Conservation (phyloP, 345 rosid genomes). For the Hypericum perforatum region DNA sequence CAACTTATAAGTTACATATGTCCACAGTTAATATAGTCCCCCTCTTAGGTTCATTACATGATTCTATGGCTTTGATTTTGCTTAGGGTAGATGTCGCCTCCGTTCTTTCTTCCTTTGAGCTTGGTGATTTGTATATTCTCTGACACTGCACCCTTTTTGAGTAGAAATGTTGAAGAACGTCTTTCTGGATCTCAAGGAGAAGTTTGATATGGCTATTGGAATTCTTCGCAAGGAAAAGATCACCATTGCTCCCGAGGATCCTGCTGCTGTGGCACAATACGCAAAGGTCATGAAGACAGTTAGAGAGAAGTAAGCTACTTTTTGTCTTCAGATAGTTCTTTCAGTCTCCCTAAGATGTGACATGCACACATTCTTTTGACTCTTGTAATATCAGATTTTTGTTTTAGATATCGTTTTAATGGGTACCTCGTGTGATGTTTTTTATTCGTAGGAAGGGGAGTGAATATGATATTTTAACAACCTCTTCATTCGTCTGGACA, state of each 20-base stretch:
- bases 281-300: conserved; percentile 82
- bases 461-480: too few species aligned
- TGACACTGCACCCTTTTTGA: conserved; percentile 6
- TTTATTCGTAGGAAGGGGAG: too few species aligned
- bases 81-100: too few species aligned
- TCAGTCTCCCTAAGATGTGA: neutral
- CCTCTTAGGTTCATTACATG: too few species aligned
- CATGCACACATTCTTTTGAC: conserved; percentile 5
- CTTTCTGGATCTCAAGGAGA: conserved; percentile 73
- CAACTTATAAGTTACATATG: too few species aligned
- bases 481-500: too few species aligned
- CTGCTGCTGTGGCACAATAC: conserved; percentile 76
- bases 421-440: too few species aligned
- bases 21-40: too few species aligned
- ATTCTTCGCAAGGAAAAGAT: conserved; percentile 80
- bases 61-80: too few species aligned
- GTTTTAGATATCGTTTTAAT: too few species aligned
- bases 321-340: conserved; percentile 1
- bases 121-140: neutral
- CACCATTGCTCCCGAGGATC: conserved; percentile 81
- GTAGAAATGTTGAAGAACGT: conserved; percentile 88
- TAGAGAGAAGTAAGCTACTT: conserved; percentile 68
- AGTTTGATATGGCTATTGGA: conserved; percentile 74
- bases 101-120: too few species aligned
- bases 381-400: too few species aligned